Conservation (phyloP, 2,329 filamentous ascomycete genomes). For the Ascochyta viciae-villosae region DNA sequence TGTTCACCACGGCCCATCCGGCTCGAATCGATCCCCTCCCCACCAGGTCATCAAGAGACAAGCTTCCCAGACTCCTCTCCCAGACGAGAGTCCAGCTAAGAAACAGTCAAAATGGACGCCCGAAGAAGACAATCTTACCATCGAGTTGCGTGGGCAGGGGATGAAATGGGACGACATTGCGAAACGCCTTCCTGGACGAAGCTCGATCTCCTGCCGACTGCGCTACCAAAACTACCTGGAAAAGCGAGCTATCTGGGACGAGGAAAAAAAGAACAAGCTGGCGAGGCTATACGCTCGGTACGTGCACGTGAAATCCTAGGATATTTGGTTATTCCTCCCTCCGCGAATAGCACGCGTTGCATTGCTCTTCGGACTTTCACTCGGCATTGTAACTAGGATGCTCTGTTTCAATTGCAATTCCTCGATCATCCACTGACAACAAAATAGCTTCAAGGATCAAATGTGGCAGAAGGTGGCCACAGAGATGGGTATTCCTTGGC, state of each 20-base stretch:
- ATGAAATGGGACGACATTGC: slow-evolving; percentile 99
- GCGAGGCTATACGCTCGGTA: slow-evolving; percentile 94
- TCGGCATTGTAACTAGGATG: too few relatives aligned
- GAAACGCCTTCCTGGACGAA: slow-evolving; percentile 86
- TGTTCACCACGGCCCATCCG: slow-evolving; percentile 31
- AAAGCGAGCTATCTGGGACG: slow-evolving; percentile 91
- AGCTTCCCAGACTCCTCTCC: slow-evolving; percentile 47
- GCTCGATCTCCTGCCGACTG: slow-evolving; percentile 90
- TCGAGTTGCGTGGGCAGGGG: slow-evolving; percentile 84
- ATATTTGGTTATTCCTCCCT: background rate
- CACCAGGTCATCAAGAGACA: slow-evolving; percentile 45
- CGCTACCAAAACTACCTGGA: slow-evolving; percentile 99
- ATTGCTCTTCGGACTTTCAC: background rate
- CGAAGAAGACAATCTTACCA: slow-evolving; percentile 92
- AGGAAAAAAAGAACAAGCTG: slow-evolving; percentile 96
- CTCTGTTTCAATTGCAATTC: background rate
- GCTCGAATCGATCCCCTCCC: slow-evolving; percentile 44
- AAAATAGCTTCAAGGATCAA: slow-evolving; percentile 85
- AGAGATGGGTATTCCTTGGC: slow-evolving; percentile 94
- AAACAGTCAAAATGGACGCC: slow-evolving; percentile 92
- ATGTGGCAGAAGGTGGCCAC: slow-evolving; percentile 98
- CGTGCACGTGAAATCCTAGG: slow-evolving; percentile 27
- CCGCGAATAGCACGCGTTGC: background rate
- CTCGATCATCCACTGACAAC: slow-evolving; percentile 29
- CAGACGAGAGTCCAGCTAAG: slow-evolving; percentile 48